Evolutionary conservation across 768 basidiomycete genomes (phyloP).

Genomic region (Termitomyces sp.): DNA sequence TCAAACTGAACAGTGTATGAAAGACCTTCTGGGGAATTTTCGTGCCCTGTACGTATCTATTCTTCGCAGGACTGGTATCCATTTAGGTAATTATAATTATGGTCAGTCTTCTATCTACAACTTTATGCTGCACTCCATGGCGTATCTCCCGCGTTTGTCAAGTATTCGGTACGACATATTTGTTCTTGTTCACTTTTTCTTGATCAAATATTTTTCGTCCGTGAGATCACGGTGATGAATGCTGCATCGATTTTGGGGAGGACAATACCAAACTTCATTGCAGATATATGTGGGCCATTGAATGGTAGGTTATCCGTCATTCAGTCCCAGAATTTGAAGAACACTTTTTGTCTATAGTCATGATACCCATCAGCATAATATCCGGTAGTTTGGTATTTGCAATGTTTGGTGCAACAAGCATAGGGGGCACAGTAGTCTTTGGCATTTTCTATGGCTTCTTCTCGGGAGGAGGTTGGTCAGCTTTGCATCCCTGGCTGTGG

Average conservation of each 20-base stretch:
- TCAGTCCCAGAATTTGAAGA: neutral
- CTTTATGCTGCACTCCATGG: conserved; percentile 36
- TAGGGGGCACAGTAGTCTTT: conserved; percentile 37
- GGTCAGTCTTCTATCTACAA: conserved; percentile 46
- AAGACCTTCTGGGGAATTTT: conserved; percentile 45
- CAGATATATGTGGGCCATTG: conserved; percentile 42
- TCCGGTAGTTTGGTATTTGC: conserved; percentile 42
- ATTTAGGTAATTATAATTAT: neutral
- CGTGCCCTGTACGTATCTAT: conserved; percentile 36
- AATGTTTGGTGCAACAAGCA: conserved; percentile 40
- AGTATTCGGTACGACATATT: conserved; percentile 33
- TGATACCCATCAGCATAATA: conserved; percentile 34
- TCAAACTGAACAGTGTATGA: neutral
- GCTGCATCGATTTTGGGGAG: conserved; percentile 53
- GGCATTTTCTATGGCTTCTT: conserved; percentile 49
- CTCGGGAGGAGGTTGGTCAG: conserved; percentile 42
- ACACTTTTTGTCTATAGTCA: conserved; percentile 22
- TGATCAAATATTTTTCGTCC: neutral
- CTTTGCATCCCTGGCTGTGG: neutral
- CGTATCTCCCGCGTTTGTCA: conserved; percentile 30
- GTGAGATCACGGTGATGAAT: conserved; percentile 46
- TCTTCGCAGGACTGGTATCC: neutral
- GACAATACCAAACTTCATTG: conserved; percentile 48
- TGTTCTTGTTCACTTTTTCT: neutral
- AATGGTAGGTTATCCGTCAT: conserved; percentile 29